Base-by-base conservation (phyloP, 768 basidiomycete species). In the Hypholoma sublateritium region DNA sequence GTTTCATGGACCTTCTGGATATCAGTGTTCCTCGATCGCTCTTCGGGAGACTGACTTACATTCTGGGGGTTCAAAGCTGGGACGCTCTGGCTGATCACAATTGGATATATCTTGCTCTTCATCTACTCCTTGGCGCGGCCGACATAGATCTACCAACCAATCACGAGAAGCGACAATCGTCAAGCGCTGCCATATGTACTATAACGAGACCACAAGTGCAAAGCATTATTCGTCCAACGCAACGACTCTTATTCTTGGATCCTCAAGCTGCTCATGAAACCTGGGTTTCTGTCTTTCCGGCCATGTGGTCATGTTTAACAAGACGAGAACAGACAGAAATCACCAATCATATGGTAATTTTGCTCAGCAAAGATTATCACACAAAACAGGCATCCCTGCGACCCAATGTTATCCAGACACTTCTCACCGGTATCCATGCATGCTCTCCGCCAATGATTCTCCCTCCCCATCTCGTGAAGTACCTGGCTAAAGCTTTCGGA, bases 401-500 rank as follows among this genome's bases (percentile, higher is more conserved):
- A 12, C 95, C 95, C 3, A 98, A 98, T 68, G 84, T 96, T 57
- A 84, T 98, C 45, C 90, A 97, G 68, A 94, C 94, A 0, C 78
- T 99, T 25, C 86, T 99, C 21, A 82, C 83, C 17, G 93, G 93
- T 1, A 80, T 92, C 41, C 85, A 92, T 39, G 83, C 87, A n/a
- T 97, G 95, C 69, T 83, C 79, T 7, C 93, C 95, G 5, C 82
- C 90, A 0, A 88, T 97, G 81, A 86, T 84, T 28, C 80, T 99
- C 2, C 97, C 97, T 7, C 95, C 97, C 11, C 91, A 96, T 65
- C 84, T 99, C 35, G 82, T 98, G 63, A 98, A 98, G 69, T 99
- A 95, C 69, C 86, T 98, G 34, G 93, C 92, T 16, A 97, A 98
- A 74, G 93, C 93, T 0, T 99, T 91, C 70, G 88, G 93, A 37